Conservation (phyloP, 2,329 filamentous ascomycete species). For the Trichoderma pleuroti region DNA sequence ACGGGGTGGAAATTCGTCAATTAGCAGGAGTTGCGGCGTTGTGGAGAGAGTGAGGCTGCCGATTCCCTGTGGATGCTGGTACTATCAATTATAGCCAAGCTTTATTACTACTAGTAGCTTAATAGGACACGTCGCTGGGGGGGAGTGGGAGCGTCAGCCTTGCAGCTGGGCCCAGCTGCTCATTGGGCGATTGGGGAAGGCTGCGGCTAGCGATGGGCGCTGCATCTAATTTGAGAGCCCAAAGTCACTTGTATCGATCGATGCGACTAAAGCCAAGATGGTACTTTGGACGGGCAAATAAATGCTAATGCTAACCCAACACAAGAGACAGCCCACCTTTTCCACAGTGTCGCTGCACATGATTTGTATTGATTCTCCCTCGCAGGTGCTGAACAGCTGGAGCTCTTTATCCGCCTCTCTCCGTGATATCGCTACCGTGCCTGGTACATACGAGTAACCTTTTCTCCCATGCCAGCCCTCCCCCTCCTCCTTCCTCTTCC, state of each 20-base stretch:
- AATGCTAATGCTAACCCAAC: too few relatives aligned
- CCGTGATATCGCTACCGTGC: not conserved
- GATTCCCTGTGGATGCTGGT: not conserved
- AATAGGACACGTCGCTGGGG: conserved; percentile 19
- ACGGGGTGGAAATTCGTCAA: not conserved
- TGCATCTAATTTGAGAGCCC: not conserved
- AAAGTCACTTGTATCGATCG: not conserved
- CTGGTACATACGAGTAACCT: not conserved
- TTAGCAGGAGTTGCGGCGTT: not conserved
- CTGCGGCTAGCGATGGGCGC: not conserved
- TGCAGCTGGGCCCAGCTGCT: not conserved
- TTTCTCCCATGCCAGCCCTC: not conserved
- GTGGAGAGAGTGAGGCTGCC: not conserved
- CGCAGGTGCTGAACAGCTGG: not conserved
- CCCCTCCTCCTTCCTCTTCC: not conserved
- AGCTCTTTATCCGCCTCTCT: not conserved
- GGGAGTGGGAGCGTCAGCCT: conserved; percentile 5
- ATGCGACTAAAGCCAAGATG: not conserved
- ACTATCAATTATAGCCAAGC: not conserved
- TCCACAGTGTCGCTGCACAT: not conserved
- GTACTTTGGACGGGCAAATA: not conserved
- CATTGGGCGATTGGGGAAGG: not conserved
- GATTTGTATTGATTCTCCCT: not conserved
- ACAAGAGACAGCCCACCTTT: not conserved
- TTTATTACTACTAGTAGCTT: not conserved